Conservation (phyloP, 768 basidiomycete genomes). For the Phylloporus sp. region DNA sequence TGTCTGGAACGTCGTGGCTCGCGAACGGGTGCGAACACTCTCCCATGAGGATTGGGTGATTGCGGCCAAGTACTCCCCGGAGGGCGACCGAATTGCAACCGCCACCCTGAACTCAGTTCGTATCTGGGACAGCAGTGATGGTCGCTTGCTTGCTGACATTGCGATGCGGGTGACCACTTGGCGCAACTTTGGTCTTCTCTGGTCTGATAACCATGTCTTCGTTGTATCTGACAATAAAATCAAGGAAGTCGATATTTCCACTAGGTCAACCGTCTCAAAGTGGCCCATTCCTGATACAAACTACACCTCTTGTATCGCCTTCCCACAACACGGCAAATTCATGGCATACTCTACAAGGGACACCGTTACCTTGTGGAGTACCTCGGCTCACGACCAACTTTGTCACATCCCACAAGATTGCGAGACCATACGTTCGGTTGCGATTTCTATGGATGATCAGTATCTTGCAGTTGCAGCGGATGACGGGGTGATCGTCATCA, state of each 20-base stretch:
- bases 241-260: not conserved
- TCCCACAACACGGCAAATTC: not conserved
- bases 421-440: not conserved
- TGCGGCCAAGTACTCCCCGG: not conserved
- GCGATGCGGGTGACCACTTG: not conserved
- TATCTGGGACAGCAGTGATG: not conserved
- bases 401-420: not conserved
- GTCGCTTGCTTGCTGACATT: not conserved
- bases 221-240: not conserved
- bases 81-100: constrained; percentile 5
- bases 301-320: not conserved
- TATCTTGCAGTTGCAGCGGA: constrained; percentile 1
- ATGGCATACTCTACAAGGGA: not conserved
- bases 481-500: not conserved
- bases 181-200: constrained; percentile 2
- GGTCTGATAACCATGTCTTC: constrained; percentile 1
- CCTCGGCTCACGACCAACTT: not conserved
- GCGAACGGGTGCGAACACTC: not conserved
- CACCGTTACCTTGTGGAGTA: not conserved
- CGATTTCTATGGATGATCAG: not conserved
- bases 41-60: not conserved
- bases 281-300: not conserved
- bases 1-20: not conserved
- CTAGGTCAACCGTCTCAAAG: not conserved
- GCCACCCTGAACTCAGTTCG: not conserved